A percentile compares a stretch with the other conserved stretches of the same genome.
Conservation (phyloP, 306 rosid genomes). For the Neltuma alba region DNA sequence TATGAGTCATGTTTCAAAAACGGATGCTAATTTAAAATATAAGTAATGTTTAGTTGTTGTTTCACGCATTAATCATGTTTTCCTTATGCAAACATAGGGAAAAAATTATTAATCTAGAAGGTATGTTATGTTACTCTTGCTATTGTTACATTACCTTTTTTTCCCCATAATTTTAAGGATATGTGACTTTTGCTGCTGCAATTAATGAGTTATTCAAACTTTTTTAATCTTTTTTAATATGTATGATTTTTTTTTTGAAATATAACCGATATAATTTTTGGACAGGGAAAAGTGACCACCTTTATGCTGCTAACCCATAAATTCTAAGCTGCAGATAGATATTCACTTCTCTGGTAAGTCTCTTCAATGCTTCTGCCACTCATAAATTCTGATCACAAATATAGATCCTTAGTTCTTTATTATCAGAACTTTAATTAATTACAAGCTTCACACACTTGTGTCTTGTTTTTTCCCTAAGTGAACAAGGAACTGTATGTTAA, state of each 20-base stretch:
- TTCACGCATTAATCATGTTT: background rate
- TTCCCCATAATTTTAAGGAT: background rate
- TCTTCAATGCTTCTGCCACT: background rate
- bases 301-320: background rate
- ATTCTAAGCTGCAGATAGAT: background rate
- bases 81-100: too few relatives aligned
- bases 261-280: background rate
- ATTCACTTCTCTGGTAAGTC: background rate
- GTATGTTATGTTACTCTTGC: too few relatives aligned
- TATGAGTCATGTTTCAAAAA: background rate
- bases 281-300: background rate
- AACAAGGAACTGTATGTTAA: background rate
- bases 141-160: too few relatives aligned
- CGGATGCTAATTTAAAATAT: background rate
- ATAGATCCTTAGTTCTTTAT: background rate
- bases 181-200: background rate
- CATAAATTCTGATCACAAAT: background rate
- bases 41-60: background rate
- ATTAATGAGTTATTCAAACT: background rate
- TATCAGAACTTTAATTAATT: background rate
- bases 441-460: background rate
- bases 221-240: background rate
- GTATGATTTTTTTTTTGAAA: background rate
- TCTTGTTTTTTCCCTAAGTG: too few relatives aligned
- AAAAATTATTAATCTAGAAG: too few relatives aligned